A percentile compares a stretch with the other conserved stretches of the same genome.
These are phyloP conservation scores for Candida jianshihensis DNA, from an alignment of 805 yeast genomes.

Conservation along the genomic window DNA sequence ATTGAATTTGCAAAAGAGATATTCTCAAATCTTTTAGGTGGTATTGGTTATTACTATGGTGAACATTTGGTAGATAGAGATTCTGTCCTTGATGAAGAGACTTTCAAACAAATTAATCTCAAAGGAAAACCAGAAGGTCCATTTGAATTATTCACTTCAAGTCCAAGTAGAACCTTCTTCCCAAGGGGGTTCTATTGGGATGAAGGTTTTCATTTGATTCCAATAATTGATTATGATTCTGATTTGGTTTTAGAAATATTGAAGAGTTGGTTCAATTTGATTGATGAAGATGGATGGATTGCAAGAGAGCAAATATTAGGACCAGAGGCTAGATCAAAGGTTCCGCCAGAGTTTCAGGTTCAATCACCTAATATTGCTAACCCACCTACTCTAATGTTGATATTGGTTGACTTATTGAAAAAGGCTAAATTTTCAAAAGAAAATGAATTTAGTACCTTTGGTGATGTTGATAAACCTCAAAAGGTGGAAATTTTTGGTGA, in stretches of 20 bases:
- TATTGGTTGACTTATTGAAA: conserved; percentile 51
- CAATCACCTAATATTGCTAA: conserved; percentile 90
- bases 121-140: conserved; percentile 70
- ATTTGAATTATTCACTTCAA: conserved; percentile 65
- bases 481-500: conserved; percentile 21
- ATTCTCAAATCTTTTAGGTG: conserved; percentile 80
- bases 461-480: conserved; percentile 27
- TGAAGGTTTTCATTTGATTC: conserved; percentile 91
- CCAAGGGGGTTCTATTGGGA: conserved; percentile 99
- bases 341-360: conserved; percentile 74
- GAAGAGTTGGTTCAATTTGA: conserved; percentile 79
- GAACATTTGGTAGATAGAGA: conserved; percentile 73
- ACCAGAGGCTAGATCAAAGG: conserved; percentile 80
- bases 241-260: conserved; percentile 75
- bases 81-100: conserved; percentile 61
- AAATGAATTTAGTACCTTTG: conserved; percentile 13
- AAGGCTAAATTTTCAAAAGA: conserved; percentile 27
- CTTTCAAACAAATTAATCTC: conserved; percentile 44
- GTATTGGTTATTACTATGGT: conserved; percentile 84
- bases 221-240: conserved; percentile 74
- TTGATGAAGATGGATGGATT: conserved; percentile 93
- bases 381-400: conserved; percentile 88
- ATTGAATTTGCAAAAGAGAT: conserved; percentile 66
- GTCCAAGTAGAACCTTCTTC: conserved; percentile 89
- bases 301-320: conserved; percentile 95